Evolutionary conservation across 2,329 filamentous ascomycete genomes (phyloP).

Genomic region (Fusarium acutatum): DNA sequence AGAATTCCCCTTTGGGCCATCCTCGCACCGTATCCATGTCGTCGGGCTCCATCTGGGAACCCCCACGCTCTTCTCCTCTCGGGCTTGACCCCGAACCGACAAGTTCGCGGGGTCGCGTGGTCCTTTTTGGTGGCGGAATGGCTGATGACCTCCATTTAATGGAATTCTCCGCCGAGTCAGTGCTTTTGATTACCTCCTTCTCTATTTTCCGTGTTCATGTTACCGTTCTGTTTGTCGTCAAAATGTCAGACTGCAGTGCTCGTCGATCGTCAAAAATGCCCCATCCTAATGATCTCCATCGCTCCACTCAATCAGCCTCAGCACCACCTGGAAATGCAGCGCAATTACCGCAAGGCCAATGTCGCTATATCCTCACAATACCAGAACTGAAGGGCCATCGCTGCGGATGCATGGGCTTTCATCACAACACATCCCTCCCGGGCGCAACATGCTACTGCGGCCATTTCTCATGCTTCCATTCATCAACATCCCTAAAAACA

Average conservation of each 20-base stretch:
- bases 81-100: background rate
- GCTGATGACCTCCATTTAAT: background rate
- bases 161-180: background rate
- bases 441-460: slow-evolving; percentile 17
- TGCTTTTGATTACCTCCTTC: fast-evolving
- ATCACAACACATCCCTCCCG: slow-evolving; percentile 5
- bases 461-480: slow-evolving; percentile 20
- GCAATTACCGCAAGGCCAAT: slow-evolving; percentile 14
- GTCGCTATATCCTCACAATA: slow-evolving; percentile 17
- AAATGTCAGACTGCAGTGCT: background rate
- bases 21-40: background rate
- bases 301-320: slow-evolving; percentile 15
- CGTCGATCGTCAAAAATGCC: background rate
- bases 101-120: slow-evolving; percentile 12
- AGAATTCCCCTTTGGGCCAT: background rate
- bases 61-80: slow-evolving; percentile 12
- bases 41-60: background rate
- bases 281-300: background rate
- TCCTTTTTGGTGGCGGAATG: background rate
- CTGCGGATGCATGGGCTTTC: slow-evolving; percentile 20
- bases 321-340: slow-evolving; percentile 5
- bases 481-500: background rate
- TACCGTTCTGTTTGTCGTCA: background rate
- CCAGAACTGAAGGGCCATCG: slow-evolving; percentile 14
- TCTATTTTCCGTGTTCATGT: background rate